These are phyloP conservation scores for Vigna unguiculata DNA, from an alignment of 306 rosid species.

Conservation along the genomic window DNA sequence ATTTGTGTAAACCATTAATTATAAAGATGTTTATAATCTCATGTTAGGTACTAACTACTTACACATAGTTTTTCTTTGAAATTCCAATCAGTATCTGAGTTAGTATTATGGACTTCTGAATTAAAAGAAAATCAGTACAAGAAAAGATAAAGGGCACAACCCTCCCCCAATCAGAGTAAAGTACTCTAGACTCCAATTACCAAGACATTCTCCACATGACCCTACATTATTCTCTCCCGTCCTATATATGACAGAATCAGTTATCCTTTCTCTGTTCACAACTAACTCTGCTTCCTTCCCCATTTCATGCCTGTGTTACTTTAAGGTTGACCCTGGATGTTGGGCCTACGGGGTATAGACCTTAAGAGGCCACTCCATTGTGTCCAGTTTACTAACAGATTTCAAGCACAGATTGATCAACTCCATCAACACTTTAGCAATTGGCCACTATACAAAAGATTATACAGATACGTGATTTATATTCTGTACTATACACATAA, in stretches of 20 bases:
- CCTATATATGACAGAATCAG: not conserved
- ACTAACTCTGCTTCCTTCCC: not conserved
- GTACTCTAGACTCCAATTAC: not conserved
- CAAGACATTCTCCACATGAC: not conserved
- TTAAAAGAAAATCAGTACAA: not conserved
- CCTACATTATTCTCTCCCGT: not conserved
- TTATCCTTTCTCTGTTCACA: not conserved
- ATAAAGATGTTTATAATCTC: conserved; percentile 16
- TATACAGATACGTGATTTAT: not conserved
- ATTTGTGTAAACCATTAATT: conserved; percentile 10
- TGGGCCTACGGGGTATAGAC: not conserved
- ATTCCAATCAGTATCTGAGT: not conserved
- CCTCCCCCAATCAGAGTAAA: not conserved
- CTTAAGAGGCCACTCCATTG: not conserved
- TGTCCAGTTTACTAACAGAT: not conserved
- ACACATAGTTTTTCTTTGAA: not conserved
- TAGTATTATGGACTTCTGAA: not conserved
- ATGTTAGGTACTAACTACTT: not conserved
- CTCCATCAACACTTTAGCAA: not conserved
- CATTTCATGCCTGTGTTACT: not conserved
- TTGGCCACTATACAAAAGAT: not conserved
- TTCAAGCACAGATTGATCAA: not conserved
- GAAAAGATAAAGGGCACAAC: not conserved
- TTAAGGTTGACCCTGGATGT: too few relatives aligned
- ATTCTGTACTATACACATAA: not conserved